phyloP scores from a whole-genome alignment of 768 basidiomycete species.

The Pisolithus tinctorius region DNA sequence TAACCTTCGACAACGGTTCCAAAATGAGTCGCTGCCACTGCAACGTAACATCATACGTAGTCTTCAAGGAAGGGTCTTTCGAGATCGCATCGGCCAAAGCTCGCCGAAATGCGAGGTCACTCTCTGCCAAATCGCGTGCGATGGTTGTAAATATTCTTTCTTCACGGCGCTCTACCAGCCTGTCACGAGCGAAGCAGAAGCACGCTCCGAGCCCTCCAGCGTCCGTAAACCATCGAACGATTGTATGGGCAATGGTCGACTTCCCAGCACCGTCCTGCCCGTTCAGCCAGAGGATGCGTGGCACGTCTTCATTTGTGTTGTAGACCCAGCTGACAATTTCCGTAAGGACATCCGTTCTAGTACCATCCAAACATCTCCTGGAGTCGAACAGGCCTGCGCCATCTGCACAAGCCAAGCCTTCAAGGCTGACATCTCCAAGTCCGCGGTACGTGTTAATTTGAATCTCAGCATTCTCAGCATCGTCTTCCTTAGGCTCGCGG shows the following conservation, averaged over 20 bases:
- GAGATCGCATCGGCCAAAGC: not conserved
- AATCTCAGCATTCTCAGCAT: no score
- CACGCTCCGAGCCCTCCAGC: not conserved
- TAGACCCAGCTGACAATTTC: not conserved
- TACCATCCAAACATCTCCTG: not conserved
- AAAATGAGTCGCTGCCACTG: not conserved
- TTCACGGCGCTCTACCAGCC: not conserved
- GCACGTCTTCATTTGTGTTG: not conserved
- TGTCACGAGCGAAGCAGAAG: not conserved
- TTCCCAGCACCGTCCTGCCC: not conserved
- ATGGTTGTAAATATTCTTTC: slow-evolving; percentile 2
- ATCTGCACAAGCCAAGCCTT: not conserved
- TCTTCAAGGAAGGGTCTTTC: not conserved
- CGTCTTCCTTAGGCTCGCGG: no score
- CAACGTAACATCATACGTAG: not conserved
- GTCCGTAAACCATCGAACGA: slow-evolving; percentile 5
- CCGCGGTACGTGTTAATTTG: no score
- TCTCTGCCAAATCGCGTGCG: not conserved
- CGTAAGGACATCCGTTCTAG: not conserved
- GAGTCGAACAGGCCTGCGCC: not conserved
- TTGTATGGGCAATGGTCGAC: slow-evolving; percentile 3
- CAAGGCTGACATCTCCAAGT: not conserved
- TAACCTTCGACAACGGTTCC: not conserved
- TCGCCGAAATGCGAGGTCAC: not conserved
- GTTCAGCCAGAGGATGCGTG: not conserved